A percentile compares a stretch with the other conserved stretches of the same genome.
Evolutionary conservation across 73 alveolate species (phyloP).

Genomic region (Tetrahymena elliotti): DNA sequence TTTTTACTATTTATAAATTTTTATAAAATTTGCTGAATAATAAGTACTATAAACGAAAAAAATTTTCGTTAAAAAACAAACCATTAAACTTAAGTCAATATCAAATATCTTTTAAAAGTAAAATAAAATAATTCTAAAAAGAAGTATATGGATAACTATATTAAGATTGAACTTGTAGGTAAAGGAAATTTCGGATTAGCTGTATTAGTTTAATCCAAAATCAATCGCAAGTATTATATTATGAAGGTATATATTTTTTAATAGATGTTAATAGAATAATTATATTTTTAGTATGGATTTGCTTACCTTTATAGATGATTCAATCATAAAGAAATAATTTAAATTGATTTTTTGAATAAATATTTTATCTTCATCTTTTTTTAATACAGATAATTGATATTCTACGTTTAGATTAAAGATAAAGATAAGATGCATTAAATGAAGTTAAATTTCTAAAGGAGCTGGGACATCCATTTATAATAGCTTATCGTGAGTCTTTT

Average conservation of each 20-base stretch:
- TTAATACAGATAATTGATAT: conserved; percentile 18
- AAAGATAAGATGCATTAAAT: conserved; percentile 36
- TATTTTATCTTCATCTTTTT: not conserved
- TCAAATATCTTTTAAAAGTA: not conserved
- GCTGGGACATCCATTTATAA: conserved; percentile 43
- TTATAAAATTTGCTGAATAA: not conserved
- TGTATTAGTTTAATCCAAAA: conserved; percentile 18
- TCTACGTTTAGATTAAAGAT: not conserved
- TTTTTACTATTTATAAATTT: not conserved
- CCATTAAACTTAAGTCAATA: not conserved
- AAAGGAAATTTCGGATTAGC: conserved; percentile 44
- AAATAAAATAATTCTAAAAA: not conserved
- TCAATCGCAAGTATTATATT: conserved; percentile 20
- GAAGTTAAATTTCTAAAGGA: conserved; percentile 40
- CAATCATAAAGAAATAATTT: not conserved
- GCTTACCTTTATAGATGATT: not conserved
- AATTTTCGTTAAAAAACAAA: not conserved
- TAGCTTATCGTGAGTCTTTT: conserved; percentile 43
- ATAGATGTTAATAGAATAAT: not conserved
- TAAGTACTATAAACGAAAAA: not conserved
- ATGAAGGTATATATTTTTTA: conserved; percentile 18
- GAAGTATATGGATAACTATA: conserved; percentile 12
- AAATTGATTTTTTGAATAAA: not conserved
- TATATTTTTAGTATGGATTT: not conserved
- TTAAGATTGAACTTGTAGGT: conserved; percentile 34